These are phyloP conservation scores for Cladosporium velox DNA, from an alignment of 2,329 filamentous ascomycete species.

Conservation along the genomic window DNA sequence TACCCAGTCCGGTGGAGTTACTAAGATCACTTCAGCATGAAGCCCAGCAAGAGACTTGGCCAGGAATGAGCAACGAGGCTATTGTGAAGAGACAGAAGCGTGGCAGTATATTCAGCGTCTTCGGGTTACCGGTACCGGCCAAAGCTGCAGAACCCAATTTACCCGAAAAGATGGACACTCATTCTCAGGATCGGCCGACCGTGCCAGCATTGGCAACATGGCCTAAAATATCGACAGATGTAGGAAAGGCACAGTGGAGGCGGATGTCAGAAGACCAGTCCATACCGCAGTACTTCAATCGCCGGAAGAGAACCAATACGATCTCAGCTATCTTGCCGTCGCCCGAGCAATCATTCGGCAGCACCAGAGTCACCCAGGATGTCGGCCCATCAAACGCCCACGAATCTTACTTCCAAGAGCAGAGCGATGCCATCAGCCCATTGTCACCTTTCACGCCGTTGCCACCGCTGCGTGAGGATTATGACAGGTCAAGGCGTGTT, in stretches of 20 bases:
- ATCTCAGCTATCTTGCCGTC: constrained; percentile 3
- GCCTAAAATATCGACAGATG: neutral
- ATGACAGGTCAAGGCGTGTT: constrained; percentile 17
- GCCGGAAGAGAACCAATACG: neutral
- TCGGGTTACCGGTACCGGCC: constrained; percentile 21
- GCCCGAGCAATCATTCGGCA: neutral
- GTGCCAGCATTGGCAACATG: neutral
- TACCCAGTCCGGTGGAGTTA: neutral
- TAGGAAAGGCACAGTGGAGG: neutral
- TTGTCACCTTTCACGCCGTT: constrained; percentile 15
- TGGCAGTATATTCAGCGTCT: constrained; percentile 26
- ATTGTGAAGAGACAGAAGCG: constrained; percentile 23
- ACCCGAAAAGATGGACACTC: neutral
- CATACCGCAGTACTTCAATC: constrained; percentile 3
- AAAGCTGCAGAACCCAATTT: neutral
- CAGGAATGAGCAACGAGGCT: neutral
- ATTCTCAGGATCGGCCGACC: neutral
- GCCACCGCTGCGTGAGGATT: constrained; percentile 20
- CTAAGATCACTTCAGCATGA: neutral
- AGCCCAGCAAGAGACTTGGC: neutral
- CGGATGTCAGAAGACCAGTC: constrained; percentile 1
- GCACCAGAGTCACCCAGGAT: neutral
- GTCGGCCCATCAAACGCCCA: neutral
- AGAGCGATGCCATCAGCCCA: neutral
- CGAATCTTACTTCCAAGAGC: neutral